A percentile compares a stretch with the other conserved stretches of the same genome.
These are phyloP conservation scores for Adansonia gregorii DNA, from an alignment of 441 rosid species.

Conservation along the genomic window DNA sequence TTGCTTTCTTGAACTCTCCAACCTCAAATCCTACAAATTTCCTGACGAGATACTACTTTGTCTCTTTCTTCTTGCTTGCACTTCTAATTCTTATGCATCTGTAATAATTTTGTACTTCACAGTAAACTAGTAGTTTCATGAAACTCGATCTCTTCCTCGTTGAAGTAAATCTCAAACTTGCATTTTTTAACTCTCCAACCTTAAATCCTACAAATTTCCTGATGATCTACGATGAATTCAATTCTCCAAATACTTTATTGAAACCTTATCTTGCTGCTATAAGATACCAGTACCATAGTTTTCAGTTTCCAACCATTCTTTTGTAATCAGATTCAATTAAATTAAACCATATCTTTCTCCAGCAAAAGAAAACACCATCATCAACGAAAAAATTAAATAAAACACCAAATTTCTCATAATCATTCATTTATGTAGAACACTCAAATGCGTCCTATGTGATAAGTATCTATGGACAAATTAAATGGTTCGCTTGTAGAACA, in stretches of 20 bases:
- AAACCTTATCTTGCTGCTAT: not conserved
- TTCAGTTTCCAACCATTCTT: constrained; percentile 16
- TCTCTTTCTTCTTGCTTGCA: not conserved
- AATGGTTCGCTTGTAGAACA: not conserved
- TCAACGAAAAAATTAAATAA: not conserved
- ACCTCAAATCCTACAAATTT: not conserved
- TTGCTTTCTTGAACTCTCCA: not conserved
- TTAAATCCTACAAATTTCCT: not conserved
- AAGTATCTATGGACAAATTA: not conserved
- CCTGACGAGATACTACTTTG: not conserved
- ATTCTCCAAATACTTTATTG: not conserved
- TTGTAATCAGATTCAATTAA: not conserved
- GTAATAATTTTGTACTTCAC: not conserved
- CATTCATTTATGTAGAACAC: not conserved
- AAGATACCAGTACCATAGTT: not conserved
- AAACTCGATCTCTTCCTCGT: not conserved
- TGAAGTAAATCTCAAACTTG: not conserved
- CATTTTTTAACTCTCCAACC: not conserved
- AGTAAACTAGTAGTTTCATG: not conserved
- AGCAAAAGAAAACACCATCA: not conserved
- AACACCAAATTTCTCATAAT: not conserved
- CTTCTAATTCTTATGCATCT: not conserved
- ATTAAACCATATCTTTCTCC: not conserved
- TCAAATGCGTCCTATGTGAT: not conserved
- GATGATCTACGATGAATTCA: not conserved